Evolutionary conservation across 306 rosid genomes (phyloP), one percentile per base, ranked within the genome.

Genomic region (Rosa lucieae): DNA sequence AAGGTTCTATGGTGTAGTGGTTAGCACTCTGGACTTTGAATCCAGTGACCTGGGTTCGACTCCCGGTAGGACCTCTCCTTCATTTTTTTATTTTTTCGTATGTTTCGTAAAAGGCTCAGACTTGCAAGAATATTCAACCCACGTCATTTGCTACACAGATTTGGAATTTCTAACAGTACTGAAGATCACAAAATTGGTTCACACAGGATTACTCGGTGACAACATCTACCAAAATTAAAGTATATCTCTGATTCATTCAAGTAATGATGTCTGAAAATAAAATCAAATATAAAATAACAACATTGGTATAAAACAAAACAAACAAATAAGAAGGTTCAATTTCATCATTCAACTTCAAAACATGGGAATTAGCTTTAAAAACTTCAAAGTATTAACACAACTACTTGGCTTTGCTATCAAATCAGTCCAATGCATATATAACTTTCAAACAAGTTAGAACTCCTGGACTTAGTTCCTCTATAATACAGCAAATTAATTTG

Each of bases 21-120:
- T 66, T 35, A 66, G 70, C 70, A 66, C 70, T 35, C 70, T 66
- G 70, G 46, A 66, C 70, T 66, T 66, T 66, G 70, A 66, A 62
- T 62, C 42, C 68, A 62, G 42, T 6, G 42, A 62, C 67, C 68
- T 29, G 68, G 68, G 68, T 62, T 29, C 68, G 15, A 62, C 68
- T 62, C 68, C 68, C 42, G 8, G 68, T 12, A 62, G 68, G 42
- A 62, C 68, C 20, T 29, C 18, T 12, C 68, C 17, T 29, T 56
- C 8, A n/a, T 58, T 13, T 29, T 10, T 62, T 29, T 29, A 29
- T 10, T 23, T 61, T 26, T 23, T 23, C 63, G n/a, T 21, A 26
- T 42, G 17, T 29, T 29, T 11, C 0, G 14, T 23, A 13, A 29
- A 23, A 12, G 40, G 5, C 6, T 62, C 29, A 18, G 14, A 29